phyloP scores from a whole-genome alignment of 441 rosid genomes.

The Sinapis alba region DNA sequence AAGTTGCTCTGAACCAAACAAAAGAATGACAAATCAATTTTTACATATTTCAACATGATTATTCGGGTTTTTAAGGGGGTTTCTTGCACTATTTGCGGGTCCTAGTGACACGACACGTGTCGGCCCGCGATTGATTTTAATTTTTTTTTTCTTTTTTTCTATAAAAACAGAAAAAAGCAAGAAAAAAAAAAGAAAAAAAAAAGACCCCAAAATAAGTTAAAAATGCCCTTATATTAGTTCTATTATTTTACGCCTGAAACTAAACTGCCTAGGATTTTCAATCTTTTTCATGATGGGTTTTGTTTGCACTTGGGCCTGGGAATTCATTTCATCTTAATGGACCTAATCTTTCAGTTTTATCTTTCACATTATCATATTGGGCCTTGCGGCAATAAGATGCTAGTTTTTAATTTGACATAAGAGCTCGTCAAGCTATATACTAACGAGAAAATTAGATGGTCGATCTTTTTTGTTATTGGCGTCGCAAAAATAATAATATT shows the following conservation, averaged over 20 bases:
- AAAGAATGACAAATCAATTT: not conserved
- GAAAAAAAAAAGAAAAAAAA: no score
- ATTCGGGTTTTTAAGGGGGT: no score
- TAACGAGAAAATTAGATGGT: not conserved
- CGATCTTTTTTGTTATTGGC: not conserved
- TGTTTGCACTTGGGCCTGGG: not conserved
- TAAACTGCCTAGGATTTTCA: not conserved
- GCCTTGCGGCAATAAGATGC: not conserved
- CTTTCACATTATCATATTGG: not conserved
- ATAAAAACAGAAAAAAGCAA: no score
- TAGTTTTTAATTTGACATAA: not conserved
- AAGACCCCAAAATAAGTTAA: no score
- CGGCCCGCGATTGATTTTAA: no score
- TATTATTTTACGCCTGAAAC: not conserved
- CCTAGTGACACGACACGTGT: no score
- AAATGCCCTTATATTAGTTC: no score
- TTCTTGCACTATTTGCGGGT: no score
- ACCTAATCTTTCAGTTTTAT: not conserved
- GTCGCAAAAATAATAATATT: no score
- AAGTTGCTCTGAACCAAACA: not conserved
- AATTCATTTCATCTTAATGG: not conserved
- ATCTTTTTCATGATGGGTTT: not conserved
- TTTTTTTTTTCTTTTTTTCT: no score
- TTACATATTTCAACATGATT: no score
- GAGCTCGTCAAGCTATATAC: not conserved